Evolutionary conservation across 371 early-diverging fungal genomes (phyloP), one percentile per base, ranked within the genome.

Genomic region (Actinomortierella wolfii): DNA sequence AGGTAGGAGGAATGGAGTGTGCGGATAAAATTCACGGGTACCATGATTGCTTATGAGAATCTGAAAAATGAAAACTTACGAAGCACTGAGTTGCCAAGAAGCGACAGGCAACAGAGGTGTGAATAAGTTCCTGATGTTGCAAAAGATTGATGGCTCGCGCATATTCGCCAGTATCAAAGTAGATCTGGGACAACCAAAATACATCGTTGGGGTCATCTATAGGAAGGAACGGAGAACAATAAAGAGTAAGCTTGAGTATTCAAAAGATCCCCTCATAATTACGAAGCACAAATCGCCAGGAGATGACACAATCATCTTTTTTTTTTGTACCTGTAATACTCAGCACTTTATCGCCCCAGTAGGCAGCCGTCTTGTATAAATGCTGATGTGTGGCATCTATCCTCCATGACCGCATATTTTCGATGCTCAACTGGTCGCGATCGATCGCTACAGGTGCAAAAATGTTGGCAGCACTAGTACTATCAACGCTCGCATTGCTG

Each of bases 61-160:
- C n/a, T 17, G 28, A 39, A 24, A 39, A 43, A 21, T 34, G 26
- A 41, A 47, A 40, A 66, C 76, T 79, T 79, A 88, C 88, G 46
- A 81, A 77, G 63, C 90, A 88, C 45, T 85, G 78, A 15, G 83
- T 86, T 23, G 88, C 87, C 7, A 89, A 61, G 62, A 79, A 83
- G 44, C 88, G 78, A 71, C 85, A 86, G 21, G 82, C 78, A 5
- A 86, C 79, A 45, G 84, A 86, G 13, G 78, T 71, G 43, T 83
- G 79, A 15, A 84, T 54, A 1, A 82, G 63, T 3, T 83, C 62
- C 50, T 79, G 69, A 21, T 74, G 76, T 56, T 81, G 79, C 18
- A 90, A 55, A n/a, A 88, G 63, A 51, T 81, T 80, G 28, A 83
- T 61, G 15, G 86, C 87, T 45, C 88, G 68, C 21, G 80, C 81